Base-by-base conservation (phyloP, 78 protist genomes). In the Monosiga brevicollis region DNA sequence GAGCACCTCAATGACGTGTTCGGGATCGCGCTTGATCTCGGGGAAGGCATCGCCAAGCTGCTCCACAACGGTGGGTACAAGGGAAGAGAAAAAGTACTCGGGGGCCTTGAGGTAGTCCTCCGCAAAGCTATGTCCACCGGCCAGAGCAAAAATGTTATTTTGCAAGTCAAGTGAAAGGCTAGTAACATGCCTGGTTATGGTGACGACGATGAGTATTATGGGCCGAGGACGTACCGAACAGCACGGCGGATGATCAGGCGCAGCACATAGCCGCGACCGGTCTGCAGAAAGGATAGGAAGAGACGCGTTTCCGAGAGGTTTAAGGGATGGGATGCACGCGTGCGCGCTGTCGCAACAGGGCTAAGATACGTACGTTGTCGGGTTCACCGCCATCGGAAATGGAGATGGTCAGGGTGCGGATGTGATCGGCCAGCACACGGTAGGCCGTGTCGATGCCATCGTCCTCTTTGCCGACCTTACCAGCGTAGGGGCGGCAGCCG, bases 341-440 rank as follows among this genome's bases (percentile, higher is more conserved):
- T n/a, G n/a, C n/a, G n/a, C n/a, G n/a, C n/a, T n/a, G n/a, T n/a
- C n/a, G n/a, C n/a, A n/a, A n/a, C n/a, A n/a, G n/a, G n/a, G n/a
- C n/a, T n/a, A n/a, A n/a, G n/a, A n/a, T n/a, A n/a, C n/a, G n/a
- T n/a, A n/a, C n/a, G n/a, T 73, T 77, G 37, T 82, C 84, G n/a
- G 98, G 98, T 2, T 83, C 81, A 1, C 96, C 97, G 78, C 99
- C 98, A 83, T 97, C 99, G n/a, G 98, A 70, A 76, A 97, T 81
- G 34, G 99, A 93, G 74, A 96, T 87, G 38, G 93, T 78, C 72
- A 97, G 88, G 26, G 97, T 95, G 88, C 99, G 97, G 83, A 96
- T 90, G 91, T 97, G 99, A 82, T 97, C 99, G 35, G 97, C 99
- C 73, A 97, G 88, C 39, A 97, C 98, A 73, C 99, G 96, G 90